phyloP scores from a whole-genome alignment of 129 eudicot species.

The Lactuca saligna region DNA sequence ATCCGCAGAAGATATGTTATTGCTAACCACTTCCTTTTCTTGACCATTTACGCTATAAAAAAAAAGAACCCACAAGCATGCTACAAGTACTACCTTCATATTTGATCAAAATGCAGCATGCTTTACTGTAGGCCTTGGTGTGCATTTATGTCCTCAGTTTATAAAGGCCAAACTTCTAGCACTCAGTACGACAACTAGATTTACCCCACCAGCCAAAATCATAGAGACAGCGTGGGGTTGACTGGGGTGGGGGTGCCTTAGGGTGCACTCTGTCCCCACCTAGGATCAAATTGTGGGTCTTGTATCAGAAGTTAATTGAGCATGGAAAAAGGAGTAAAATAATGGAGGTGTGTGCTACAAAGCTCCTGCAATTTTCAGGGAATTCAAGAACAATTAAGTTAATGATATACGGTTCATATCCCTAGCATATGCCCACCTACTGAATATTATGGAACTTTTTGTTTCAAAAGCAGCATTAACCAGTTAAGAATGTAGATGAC shows the following conservation, averaged over 20 bases:
- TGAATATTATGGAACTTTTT: slow-evolving; percentile 1
- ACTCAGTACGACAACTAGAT: slow-evolving; percentile 30
- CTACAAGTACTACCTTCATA: slow-evolving; percentile 24
- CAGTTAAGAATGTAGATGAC: slow-evolving; percentile 11
- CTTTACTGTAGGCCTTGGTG: not conserved
- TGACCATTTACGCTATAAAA: slow-evolving; percentile 20
- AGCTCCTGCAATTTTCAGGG: slow-evolving; percentile 34
- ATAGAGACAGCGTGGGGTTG: slow-evolving; percentile 24
- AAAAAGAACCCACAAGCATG: slow-evolving; percentile 25
- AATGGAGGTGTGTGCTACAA: slow-evolving; percentile 42
- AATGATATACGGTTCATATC: slow-evolving; percentile 21
- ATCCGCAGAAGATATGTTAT: slow-evolving; percentile 10
- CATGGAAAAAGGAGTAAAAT: slow-evolving; percentile 20
- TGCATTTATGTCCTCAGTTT: slow-evolving; percentile 10
- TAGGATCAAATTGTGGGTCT: slow-evolving; percentile 23
- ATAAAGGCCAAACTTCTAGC: slow-evolving; percentile 16
- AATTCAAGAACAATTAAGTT: slow-evolving; percentile 17
- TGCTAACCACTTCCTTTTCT: not conserved
- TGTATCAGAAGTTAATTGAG: slow-evolving; percentile 28
- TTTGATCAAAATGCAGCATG: slow-evolving; percentile 15
- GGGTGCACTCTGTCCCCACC: slow-evolving; percentile 39
- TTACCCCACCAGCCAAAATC: slow-evolving; percentile 21
- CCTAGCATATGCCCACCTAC: slow-evolving; percentile 25
- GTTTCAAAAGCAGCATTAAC: slow-evolving; percentile 23
- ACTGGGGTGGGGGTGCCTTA: slow-evolving; percentile 25